These are phyloP conservation scores for Curvularia eragrostidis DNA, from an alignment of 2,329 filamentous ascomycete species.

Conservation along the genomic window DNA sequence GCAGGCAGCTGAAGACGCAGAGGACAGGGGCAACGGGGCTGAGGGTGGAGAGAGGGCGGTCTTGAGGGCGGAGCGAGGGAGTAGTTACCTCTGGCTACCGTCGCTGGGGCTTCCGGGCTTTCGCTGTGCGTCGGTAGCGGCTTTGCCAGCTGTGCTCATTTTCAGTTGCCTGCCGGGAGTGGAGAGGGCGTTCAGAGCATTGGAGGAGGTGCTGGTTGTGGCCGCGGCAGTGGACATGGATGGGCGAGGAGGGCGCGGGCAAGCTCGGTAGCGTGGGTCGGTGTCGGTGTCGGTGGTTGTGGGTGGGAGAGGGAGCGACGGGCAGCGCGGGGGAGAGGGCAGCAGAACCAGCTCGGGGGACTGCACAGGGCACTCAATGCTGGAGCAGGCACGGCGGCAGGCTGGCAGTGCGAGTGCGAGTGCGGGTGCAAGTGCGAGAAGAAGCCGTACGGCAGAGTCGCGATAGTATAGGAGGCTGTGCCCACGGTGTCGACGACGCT, in stretches of 20 bases:
- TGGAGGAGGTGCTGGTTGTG: conserved; percentile 41
- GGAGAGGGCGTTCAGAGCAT: conserved; percentile 46
- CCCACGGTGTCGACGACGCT: conserved; percentile 26
- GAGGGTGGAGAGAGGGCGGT: neutral
- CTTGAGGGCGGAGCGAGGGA: conserved; percentile 5
- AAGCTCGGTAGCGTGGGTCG: conserved; percentile 20
- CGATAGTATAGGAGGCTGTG: conserved; percentile 31
- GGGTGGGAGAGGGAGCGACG: conserved; percentile 26
- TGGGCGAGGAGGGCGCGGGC: conserved; percentile 25
- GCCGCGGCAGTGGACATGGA: conserved; percentile 46
- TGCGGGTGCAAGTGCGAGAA: conserved; percentile 8
- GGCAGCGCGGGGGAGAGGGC: conserved; percentile 19
- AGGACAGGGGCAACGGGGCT: neutral
- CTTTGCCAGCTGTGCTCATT: conserved; percentile 58
- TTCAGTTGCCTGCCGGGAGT: conserved; percentile 55
- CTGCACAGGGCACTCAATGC: conserved; percentile 39
- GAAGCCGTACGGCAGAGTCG: conserved; percentile 31
- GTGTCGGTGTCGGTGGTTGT: neutral
- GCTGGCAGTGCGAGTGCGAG: conserved; percentile 3
- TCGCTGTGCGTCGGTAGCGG: conserved; percentile 57
- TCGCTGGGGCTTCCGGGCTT: conserved; percentile 64
- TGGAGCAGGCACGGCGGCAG: conserved; percentile 20
- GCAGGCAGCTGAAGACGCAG: neutral
- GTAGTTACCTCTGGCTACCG: conserved; percentile 60
- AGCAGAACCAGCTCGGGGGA: conserved; percentile 27